phyloP scores from a whole-genome alignment of 331 rosid genomes.

The Pyrus hybrid region DNA sequence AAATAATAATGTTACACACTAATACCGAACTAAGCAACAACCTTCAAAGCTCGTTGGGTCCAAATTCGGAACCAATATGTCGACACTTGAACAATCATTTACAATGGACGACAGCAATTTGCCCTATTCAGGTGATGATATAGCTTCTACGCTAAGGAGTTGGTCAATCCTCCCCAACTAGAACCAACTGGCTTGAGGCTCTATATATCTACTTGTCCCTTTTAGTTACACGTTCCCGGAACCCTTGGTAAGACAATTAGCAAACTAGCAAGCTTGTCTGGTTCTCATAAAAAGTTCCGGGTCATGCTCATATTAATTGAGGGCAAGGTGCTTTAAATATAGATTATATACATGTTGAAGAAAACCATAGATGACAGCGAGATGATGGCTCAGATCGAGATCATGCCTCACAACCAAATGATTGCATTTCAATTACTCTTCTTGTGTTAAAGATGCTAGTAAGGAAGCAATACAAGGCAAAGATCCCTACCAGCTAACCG shows the following conservation, averaged over 20 bases:
- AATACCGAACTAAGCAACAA: not conserved
- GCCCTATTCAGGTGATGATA: not conserved
- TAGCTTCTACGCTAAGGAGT: not conserved
- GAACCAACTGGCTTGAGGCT: not conserved
- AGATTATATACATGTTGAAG: not conserved
- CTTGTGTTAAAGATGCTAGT: not conserved
- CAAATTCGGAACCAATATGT: not conserved
- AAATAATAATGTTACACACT: no score
- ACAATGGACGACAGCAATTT: not conserved
- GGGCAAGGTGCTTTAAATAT: not conserved
- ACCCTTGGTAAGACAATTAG: not conserved
- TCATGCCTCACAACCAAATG: not conserved
- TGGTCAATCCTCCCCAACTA: not conserved
- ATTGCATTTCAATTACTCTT: not conserved
- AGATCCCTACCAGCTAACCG: conserved; percentile 70
- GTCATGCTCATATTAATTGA: not conserved
- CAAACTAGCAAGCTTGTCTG: not conserved
- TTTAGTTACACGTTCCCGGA: not conserved
- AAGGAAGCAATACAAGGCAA: not conserved
- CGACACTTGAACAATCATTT: not conserved
- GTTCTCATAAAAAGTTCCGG: not conserved
- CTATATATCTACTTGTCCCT: not conserved
- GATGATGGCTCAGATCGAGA: not conserved
- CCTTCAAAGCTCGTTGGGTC: not conserved
- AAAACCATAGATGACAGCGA: not conserved